phyloP scores from a whole-genome alignment of 2,329 filamentous ascomycete genomes.

The Parafenestella ontariensis region DNA sequence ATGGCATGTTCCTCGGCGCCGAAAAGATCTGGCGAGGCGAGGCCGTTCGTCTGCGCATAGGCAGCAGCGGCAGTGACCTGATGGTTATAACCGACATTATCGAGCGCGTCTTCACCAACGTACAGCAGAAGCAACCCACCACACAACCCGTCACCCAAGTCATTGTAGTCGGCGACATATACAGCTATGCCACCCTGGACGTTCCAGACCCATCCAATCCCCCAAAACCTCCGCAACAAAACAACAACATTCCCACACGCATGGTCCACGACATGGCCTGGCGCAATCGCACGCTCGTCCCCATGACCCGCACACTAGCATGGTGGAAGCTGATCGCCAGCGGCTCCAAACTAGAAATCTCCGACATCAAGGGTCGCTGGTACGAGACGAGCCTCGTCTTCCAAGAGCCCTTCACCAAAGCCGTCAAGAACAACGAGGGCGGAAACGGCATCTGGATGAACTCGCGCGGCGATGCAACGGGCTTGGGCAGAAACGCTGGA shows the following conservation, averaged over 20 bases:
- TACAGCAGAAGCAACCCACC: conserved; percentile 14
- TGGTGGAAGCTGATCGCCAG: conserved; percentile 55
- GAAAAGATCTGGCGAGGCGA: conserved; percentile 69
- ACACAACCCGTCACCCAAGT: conserved; percentile 40
- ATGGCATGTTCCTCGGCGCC: conserved; percentile 63
- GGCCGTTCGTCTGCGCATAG: conserved; percentile 59
- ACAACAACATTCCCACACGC: conserved; percentile 57
- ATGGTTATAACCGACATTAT: conserved; percentile 56
- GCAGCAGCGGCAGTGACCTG: conserved; percentile 54
- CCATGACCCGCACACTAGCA: conserved; percentile 39
- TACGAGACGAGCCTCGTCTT: conserved; percentile 64
- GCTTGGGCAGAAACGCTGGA: conserved; percentile 33
- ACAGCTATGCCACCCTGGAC: conserved; percentile 53
- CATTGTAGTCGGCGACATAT: conserved; percentile 59
- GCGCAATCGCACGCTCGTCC: conserved; percentile 55
- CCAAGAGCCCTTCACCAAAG: conserved; percentile 38
- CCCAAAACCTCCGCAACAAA: conserved; percentile 48
- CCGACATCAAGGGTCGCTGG: conserved; percentile 66
- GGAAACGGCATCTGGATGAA: conserved; percentile 58
- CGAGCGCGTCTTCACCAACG: conserved; percentile 42
- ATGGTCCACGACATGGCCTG: conserved; percentile 60
- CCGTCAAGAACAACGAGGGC: conserved; percentile 49
- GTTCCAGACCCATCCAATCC: conserved; percentile 36
- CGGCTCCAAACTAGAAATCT: conserved; percentile 47
- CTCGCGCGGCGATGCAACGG: conserved; percentile 51